Percentiles rank a stretch among this genome's conserved stretches.
Evolutionary conservation across 1,284 basidiomycete genomes (phyloP).

Genomic region (Bjerkandera adusta): DNA sequence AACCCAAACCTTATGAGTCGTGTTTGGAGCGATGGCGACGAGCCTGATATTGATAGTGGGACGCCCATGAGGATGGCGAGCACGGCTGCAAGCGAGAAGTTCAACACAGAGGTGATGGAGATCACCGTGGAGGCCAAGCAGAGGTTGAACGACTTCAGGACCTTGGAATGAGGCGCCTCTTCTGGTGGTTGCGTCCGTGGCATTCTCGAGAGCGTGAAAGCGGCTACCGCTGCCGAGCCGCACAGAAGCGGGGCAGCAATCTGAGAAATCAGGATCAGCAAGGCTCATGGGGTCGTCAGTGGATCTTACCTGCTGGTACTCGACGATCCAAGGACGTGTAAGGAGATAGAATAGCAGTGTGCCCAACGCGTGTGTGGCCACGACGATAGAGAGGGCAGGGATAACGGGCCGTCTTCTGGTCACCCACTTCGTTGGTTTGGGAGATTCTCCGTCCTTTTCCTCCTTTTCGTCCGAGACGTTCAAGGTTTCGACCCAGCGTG

Average conservation of each 20-base stretch:
- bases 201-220: background rate
- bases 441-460: constrained; percentile 1
- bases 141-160: constrained; percentile 73
- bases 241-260: background rate
- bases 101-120: constrained; percentile 83
- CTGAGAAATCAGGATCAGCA: constrained; percentile 1
- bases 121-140: constrained; percentile 81
- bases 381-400: constrained; percentile 49
- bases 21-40: constrained; percentile 22
- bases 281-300: constrained; percentile 10
- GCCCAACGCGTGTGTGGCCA: constrained; percentile 53
- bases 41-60: constrained; percentile 52
- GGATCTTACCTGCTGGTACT: constrained; percentile 37
- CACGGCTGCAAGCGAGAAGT: constrained; percentile 81
- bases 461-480: constrained; percentile 21
- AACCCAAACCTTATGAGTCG: constrained; percentile 38
- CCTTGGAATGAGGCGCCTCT: constrained; percentile 36
- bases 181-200: background rate
- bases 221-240: background rate
- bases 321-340: constrained; percentile 41
- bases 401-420: constrained; percentile 46
- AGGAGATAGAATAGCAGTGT: constrained; percentile 43
- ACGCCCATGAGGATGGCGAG: constrained; percentile 63
- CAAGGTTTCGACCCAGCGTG: constrained; percentile 49
- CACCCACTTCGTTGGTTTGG: constrained; percentile 29